A percentile compares a stretch with the other conserved stretches of the same genome.
These are phyloP conservation scores for Coemansia aciculifera DNA, from an alignment of 192 early-diverging fungal species.

Conservation along the genomic window DNA sequence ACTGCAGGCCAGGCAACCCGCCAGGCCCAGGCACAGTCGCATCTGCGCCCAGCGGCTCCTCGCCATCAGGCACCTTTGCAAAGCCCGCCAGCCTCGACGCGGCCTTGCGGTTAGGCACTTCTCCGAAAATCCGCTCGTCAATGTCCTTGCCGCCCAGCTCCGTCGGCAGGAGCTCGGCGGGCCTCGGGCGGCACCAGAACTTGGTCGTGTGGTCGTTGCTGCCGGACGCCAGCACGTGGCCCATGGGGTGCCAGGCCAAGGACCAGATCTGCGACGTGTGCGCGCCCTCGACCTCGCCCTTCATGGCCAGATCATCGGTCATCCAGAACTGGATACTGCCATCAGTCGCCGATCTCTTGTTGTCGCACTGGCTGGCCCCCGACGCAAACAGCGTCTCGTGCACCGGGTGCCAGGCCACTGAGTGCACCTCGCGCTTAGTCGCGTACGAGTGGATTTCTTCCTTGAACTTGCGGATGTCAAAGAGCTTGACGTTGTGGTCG, in stretches of 20 bases:
- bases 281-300: conserved; percentile 67
- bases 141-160: conserved; percentile 33
- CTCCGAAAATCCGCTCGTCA: conserved; percentile 39
- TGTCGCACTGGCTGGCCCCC: conserved; percentile 68
- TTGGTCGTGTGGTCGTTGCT: conserved; percentile 95
- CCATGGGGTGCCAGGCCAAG: conserved; percentile 95
- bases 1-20: conserved; percentile 30
- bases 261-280: conserved; percentile 93
- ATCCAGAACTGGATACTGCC: conserved; percentile 68
- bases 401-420: conserved; percentile 93
- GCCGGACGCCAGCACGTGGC: conserved; percentile 90
- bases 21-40: background rate
- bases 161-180: conserved; percentile 62
- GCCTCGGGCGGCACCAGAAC: conserved; percentile 93
- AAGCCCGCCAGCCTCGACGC: background rate
- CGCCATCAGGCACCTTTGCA: background rate
- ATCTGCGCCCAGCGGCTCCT: background rate
- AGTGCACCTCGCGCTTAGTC: conserved; percentile 84
- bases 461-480: conserved; percentile 92
- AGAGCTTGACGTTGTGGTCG: conserved; percentile 90
- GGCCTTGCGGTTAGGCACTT: conserved; percentile 10
- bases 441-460: conserved; percentile 83
- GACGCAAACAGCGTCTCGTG: conserved; percentile 88
- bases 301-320: conserved; percentile 62
- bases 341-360: conserved; percentile 70